Base-by-base conservation (phyloP, 108 stramenopile genomes). In the Skeletonema grethae region DNA sequence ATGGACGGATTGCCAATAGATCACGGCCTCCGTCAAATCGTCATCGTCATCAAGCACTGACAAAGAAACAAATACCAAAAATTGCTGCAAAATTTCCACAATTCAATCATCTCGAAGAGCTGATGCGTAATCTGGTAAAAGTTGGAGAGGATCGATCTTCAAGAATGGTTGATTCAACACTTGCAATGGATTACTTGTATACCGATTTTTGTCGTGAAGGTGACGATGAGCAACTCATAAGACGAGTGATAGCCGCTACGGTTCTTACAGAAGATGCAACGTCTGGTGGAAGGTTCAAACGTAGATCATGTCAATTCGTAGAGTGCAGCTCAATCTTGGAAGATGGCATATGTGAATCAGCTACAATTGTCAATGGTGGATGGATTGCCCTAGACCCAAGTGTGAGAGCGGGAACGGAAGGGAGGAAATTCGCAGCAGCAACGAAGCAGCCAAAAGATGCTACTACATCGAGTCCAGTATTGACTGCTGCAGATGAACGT, bases 351-450 rank as follows among this genome's bases (percentile, higher is more conserved):
- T 53, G 50, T 7, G 24, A 59, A 28, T 11, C 58, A 39, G 68
- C 88, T 0, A 84, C 88, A 0, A 15, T 93, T 20, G 34, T 92
- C 36, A 96, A 93, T 68, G 95, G 95, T 16, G 95, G 95, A 5
- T 96, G 92, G 92, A 28, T 89, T 16, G 88, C 89, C 11, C 79
- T 87, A 6, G 92, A 93, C 70, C 80, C 76, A 24, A 84, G 83
- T 67, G 73, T 90, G 16, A 82, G 84, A 53, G 82, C 86, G 0
- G 74, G 77, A n/a, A 43, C 84, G 11, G 92, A 96, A 76, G 95
- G 79, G 8, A 65, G 81, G 15, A 84, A 89, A 43, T 90, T 91
- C 63, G 91, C 84, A 22, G 57, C 60, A 7, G 9, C 48, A 31
- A 36, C 39, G 60, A 78, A 63, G 46, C 16, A 57, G 13, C 35